A percentile compares a stretch with the other conserved stretches of the same genome.
phyloP scores from a whole-genome alignment of 2,329 filamentous ascomycete species.

The Orbilia ellipsospora region DNA sequence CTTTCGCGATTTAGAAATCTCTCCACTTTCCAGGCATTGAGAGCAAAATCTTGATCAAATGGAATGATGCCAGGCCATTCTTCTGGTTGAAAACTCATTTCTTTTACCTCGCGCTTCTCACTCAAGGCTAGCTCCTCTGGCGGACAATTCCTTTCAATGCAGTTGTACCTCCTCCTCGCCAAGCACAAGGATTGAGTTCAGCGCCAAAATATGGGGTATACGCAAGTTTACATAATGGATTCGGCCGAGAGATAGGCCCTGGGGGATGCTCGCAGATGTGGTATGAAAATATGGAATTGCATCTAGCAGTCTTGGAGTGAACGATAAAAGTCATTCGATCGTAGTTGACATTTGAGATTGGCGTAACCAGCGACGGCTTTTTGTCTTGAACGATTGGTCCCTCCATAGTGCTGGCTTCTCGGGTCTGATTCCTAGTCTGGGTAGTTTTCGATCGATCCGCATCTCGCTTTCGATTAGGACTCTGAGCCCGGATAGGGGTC shows the following conservation, averaged over 20 bases:
- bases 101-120: background rate
- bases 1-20: background rate
- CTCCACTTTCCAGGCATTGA: background rate
- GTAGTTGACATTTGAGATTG: no score
- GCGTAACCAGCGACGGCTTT: no score
- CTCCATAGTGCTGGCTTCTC: no score
- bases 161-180: background rate
- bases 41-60: constrained; percentile 1
- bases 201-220: background rate
- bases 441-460: no score
- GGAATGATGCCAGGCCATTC: constrained; percentile 1
- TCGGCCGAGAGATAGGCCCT: background rate
- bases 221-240: background rate
- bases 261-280: background rate
- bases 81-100: background rate
- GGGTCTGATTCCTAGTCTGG: no score
- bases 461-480: no score
- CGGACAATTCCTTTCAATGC: background rate
- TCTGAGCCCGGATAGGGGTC: no score
- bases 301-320: background rate
- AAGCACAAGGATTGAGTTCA: background rate
- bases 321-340: background rate
- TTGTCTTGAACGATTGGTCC: no score
- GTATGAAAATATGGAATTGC: background rate
- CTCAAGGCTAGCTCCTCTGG: background rate